Percentiles rank a stretch among this genome's conserved stretches.
Conservation (phyloP, 805 yeast species). For the Ogataea parapolymorpha region DNA sequence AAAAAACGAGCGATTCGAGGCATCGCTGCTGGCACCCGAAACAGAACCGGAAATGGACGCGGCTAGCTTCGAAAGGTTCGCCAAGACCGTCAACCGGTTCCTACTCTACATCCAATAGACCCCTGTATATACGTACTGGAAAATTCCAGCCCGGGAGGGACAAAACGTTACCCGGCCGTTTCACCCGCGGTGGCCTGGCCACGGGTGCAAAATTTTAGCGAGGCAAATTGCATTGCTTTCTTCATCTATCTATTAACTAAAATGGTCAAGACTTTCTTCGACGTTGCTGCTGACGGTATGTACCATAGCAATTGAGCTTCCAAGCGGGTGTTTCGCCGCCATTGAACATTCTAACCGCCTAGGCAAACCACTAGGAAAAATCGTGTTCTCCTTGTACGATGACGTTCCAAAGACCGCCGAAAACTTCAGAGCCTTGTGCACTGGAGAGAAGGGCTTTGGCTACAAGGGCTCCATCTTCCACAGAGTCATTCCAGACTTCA, state of each 20-base stretch:
- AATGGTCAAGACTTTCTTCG: conserved; percentile 38
- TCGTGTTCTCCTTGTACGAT: conserved; percentile 84
- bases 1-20: conserved; percentile 23
- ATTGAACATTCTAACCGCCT: not conserved
- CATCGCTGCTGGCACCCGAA: conserved; percentile 23
- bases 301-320: conserved; percentile 5
- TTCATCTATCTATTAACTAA: conserved; percentile 3
- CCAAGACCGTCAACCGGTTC: conserved; percentile 10
- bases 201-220: conserved; percentile 10
- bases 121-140: not conserved
- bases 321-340: not conserved
- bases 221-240: conserved; percentile 8
- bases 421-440: conserved; percentile 76
- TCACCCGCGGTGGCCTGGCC: not conserved
- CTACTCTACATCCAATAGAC: conserved; percentile 10
- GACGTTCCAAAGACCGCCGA: conserved; percentile 85
- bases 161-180: conserved; percentile 6
- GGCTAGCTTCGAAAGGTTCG: conserved; percentile 12
- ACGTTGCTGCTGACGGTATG: conserved; percentile 38
- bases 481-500: conserved; percentile 94
- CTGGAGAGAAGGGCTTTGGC: conserved; percentile 94
- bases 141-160: not conserved
- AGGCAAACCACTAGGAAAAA: conserved; percentile 44
- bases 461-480: conserved; percentile 87
- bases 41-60: conserved; percentile 6